Evolutionary conservation across 139 green algal genomes (phyloP).

Genomic region (Zygnema circumcarinatum): DNA sequence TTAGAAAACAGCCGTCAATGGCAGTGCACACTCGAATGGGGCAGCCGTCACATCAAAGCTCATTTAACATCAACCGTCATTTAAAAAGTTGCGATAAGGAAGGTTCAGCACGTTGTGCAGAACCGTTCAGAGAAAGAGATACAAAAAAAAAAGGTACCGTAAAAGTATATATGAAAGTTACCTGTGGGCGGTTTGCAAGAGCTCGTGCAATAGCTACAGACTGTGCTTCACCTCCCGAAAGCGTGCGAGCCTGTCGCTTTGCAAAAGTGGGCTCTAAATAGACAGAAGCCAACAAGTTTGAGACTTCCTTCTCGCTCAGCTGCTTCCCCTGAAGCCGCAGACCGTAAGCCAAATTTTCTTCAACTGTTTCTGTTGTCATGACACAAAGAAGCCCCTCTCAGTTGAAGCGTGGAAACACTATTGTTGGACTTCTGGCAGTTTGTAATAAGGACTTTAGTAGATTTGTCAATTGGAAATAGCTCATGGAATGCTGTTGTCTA

Average conservation of each 20-base stretch:
- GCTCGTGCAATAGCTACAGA: conserved; percentile 46
- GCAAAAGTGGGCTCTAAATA: conserved; percentile 20
- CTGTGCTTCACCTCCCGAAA: conserved; percentile 56
- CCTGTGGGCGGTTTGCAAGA: conserved; percentile 49
- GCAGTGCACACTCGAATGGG: not conserved
- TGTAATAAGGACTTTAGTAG: too few species aligned
- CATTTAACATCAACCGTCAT: too few species aligned
- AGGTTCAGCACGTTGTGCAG: too few species aligned
- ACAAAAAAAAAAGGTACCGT: too few species aligned
- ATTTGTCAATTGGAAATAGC: too few species aligned
- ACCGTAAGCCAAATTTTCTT: conserved; percentile 52
- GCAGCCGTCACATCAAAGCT: too few species aligned
- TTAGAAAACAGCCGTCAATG: not conserved
- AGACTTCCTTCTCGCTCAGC: conserved; percentile 17
- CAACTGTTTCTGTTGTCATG: conserved; percentile 44
- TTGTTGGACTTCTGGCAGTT: too few species aligned
- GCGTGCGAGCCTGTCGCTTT: not conserved
- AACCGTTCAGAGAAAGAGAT: too few species aligned
- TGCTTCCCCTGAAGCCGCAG: conserved; percentile 15
- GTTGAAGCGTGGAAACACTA: too few species aligned
- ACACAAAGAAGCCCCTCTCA: not conserved
- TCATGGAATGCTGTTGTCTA: too few species aligned
- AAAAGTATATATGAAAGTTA: conserved; percentile 1
- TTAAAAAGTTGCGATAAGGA: too few species aligned
- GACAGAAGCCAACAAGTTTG: conserved; percentile 20